phyloP scores from a whole-genome alignment of 371 early-diverging fungal genomes.

The Lichtheimia hyalospora region DNA sequence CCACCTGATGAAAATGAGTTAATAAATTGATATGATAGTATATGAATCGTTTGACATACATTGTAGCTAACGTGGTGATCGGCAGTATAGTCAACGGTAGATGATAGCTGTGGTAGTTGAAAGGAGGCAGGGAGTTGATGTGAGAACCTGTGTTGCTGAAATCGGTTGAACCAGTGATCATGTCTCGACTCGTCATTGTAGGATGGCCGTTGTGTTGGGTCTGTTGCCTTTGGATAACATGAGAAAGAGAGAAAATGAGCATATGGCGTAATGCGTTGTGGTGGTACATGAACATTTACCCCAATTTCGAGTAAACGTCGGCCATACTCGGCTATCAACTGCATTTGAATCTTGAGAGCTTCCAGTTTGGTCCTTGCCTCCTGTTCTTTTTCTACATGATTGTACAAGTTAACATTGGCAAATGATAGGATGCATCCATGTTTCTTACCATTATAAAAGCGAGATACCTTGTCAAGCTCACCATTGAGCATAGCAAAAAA shows the following conservation, averaged over 20 bases:
- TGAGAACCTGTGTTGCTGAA: background rate
- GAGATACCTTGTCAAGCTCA: conserved; percentile 61
- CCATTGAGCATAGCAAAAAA: conserved; percentile 61
- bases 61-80: conserved; percentile 37
- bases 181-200: background rate
- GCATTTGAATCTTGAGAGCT: conserved; percentile 46
- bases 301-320: conserved; percentile 23
- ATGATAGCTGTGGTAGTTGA: conserved; percentile 13
- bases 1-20: conserved; percentile 36
- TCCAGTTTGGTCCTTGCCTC: conserved; percentile 46
- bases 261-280: too few relatives aligned
- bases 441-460: conserved; percentile 57
- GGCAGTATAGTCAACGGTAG: conserved; percentile 13
- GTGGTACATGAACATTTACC: background rate
- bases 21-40: background rate
- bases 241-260: too few relatives aligned
- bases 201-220: background rate
- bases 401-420: background rate
- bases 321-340: conserved; percentile 44
- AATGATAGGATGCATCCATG: background rate
- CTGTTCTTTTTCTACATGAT: conserved; percentile 38
- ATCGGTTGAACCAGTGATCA: conserved; percentile 9
- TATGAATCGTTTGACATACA: conserved; percentile 12
- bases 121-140: conserved; percentile 1
- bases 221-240: too few relatives aligned